phyloP scores from a whole-genome alignment of 1,284 basidiomycete species.

The Marasmius tenuissimus region DNA sequence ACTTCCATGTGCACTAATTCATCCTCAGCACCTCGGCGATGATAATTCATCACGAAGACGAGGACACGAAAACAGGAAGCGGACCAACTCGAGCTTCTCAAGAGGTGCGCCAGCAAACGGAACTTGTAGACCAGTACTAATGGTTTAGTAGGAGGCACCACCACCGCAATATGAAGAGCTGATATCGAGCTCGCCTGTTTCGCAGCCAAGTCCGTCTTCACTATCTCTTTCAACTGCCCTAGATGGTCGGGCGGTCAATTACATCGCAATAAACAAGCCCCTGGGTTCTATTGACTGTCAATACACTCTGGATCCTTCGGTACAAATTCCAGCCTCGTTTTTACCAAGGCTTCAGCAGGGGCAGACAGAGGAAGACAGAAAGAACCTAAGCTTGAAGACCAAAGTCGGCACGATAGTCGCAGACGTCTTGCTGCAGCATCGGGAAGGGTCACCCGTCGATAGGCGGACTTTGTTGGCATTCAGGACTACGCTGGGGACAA shows the following conservation, averaged over 20 bases:
- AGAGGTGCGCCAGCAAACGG: too few relatives aligned
- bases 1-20: too few relatives aligned
- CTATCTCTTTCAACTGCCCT: background rate
- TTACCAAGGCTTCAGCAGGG: background rate
- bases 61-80: too few relatives aligned
- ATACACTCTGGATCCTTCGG: background rate
- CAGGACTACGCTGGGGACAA: background rate
- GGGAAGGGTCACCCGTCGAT: background rate
- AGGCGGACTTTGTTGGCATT: background rate
- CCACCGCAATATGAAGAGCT: background rate
- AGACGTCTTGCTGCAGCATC: background rate
- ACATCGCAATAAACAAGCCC: background rate
- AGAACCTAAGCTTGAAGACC: background rate
- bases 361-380: background rate
- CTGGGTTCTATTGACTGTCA: slow-evolving; percentile 1
- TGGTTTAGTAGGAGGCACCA: background rate
- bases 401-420: slow-evolving; percentile 1
- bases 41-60: too few relatives aligned
- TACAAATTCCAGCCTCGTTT: background rate
- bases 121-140: background rate
- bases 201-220: background rate
- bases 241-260: background rate
- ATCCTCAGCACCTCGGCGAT: too few relatives aligned
- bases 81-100: too few relatives aligned
- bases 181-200: background rate